These are phyloP conservation scores for Ophiostoma sp. DNA, from an alignment of 2,329 filamentous ascomycete genomes.

Conservation along the genomic window DNA sequence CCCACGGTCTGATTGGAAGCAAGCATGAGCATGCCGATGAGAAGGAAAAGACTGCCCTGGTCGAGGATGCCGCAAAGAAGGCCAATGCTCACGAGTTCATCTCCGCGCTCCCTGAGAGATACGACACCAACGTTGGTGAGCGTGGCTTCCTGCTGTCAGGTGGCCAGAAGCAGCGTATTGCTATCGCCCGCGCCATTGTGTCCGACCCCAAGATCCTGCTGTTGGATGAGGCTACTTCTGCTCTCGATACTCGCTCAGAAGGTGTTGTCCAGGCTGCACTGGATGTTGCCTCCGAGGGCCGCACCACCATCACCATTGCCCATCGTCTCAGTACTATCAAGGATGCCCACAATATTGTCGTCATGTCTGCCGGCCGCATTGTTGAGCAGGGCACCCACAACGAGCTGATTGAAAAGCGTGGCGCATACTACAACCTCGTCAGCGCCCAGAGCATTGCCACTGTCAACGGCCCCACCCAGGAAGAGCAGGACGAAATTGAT, in stretches of 20 bases:
- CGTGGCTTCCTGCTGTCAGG: slow-evolving; percentile 88
- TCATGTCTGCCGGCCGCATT: slow-evolving; percentile 80
- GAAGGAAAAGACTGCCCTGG: slow-evolving; percentile 63
- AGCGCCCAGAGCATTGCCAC: slow-evolving; percentile 79
- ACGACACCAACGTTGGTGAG: slow-evolving; percentile 92
- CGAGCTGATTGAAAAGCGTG: slow-evolving; percentile 62
- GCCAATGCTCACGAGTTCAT: slow-evolving; percentile 96
- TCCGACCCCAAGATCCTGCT: slow-evolving; percentile 88
- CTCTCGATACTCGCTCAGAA: slow-evolving; percentile 90
- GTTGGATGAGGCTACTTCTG: slow-evolving; percentile 90
- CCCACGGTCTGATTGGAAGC: slow-evolving; percentile 85
- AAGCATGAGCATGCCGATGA: slow-evolving; percentile 62
- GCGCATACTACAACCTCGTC: slow-evolving; percentile 79
- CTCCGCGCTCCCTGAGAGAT: slow-evolving; percentile 72
- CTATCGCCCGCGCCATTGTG: slow-evolving; percentile 85
- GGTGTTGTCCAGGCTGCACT: slow-evolving; percentile 90
- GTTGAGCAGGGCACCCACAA: slow-evolving; percentile 89
- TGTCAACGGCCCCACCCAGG: slow-evolving; percentile 49
- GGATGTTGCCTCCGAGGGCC: slow-evolving; percentile 75
- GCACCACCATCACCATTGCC: slow-evolving; percentile 94
- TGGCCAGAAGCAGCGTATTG: slow-evolving; percentile 94
- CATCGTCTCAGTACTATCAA: slow-evolving; percentile 93
- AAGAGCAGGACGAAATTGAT: slow-evolving; percentile 41
- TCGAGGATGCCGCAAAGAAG: slow-evolving; percentile 78
- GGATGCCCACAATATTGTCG: slow-evolving; percentile 91